Conservation (phyloP, 2,329 filamentous ascomycete genomes). For the Colletotrichum spinosum region DNA sequence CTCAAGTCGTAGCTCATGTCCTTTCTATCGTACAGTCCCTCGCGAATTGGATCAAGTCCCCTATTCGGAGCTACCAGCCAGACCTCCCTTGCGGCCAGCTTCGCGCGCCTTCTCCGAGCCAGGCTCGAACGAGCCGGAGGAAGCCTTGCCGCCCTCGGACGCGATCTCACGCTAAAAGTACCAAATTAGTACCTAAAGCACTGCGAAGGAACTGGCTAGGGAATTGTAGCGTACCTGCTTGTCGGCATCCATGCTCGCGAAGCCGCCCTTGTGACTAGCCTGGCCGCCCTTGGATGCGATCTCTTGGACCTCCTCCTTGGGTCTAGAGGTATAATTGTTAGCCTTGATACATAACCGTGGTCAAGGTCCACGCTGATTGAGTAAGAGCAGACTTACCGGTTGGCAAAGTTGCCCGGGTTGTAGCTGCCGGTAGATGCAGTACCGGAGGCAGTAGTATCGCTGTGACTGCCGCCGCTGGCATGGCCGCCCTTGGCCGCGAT, state of each 20-base stretch:
- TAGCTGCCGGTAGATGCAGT: conserved; percentile 9
- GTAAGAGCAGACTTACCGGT: conserved; percentile 27
- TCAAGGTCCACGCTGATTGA: background rate
- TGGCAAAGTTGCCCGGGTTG: conserved; percentile 40
- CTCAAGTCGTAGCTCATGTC: conserved; percentile 1
- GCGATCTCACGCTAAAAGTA: conserved; percentile 62
- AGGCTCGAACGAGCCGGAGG: conserved; percentile 64
- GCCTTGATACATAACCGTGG: background rate
- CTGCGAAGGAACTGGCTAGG: conserved; percentile 35
- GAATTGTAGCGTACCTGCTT: conserved; percentile 50
- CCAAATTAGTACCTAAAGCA: background rate
- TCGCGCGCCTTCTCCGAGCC: conserved; percentile 64
- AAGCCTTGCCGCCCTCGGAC: conserved; percentile 65
- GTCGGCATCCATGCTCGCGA: conserved; percentile 55
- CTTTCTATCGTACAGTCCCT: conserved; percentile 13
- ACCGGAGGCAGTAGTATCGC: conserved; percentile 4
- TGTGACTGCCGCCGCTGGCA: conserved; percentile 43
- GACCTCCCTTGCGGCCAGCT: conserved; percentile 65
- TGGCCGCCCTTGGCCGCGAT: conserved; percentile 56
- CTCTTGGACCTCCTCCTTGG: conserved; percentile 57
- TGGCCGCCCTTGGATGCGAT: conserved; percentile 57
- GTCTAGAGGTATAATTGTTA: conserved; percentile 37
- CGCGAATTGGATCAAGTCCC: background rate
- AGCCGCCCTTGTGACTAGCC: conserved; percentile 51
- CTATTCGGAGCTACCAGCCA: conserved; percentile 8